phyloP scores from a whole-genome alignment of 2,329 filamentous ascomycete species.

The Neofusicoccum ribis region DNA sequence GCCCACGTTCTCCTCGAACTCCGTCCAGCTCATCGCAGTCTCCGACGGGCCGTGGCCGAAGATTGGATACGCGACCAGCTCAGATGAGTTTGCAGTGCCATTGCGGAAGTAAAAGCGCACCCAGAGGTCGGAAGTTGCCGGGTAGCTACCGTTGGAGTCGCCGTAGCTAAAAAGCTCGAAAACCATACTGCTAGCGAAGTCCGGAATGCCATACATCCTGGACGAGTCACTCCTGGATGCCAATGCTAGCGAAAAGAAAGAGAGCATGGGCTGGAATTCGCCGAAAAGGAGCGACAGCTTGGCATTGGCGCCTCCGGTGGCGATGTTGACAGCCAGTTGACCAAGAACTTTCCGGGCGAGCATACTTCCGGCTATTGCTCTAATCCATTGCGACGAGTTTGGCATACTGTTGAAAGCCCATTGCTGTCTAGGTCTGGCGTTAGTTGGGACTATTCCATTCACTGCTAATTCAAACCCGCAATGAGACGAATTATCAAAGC shows the following conservation, averaged over 20 bases:
- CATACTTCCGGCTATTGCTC: constrained; percentile 40
- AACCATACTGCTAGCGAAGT: constrained; percentile 50
- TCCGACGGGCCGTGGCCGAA: constrained; percentile 49
- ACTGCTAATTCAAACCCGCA: too few species aligned
- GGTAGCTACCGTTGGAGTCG: constrained; percentile 34
- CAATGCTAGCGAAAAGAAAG: constrained; percentile 50
- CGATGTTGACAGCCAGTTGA: constrained; percentile 34
- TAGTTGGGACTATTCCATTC: background rate
- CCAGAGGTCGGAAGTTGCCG: constrained; percentile 47
- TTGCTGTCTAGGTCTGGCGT: constrained; percentile 37
- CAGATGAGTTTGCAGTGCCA: constrained; percentile 44
- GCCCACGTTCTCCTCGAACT: constrained; percentile 50
- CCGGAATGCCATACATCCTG: constrained; percentile 45
- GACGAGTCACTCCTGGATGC: background rate
- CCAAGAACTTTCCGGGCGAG: constrained; percentile 35
- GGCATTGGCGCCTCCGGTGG: constrained; percentile 27
- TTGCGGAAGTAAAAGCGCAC: constrained; percentile 61
- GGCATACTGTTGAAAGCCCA: constrained; percentile 42
- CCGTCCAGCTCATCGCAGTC: constrained; percentile 50
- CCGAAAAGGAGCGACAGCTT: constrained; percentile 48
- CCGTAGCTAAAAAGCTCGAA: constrained; percentile 53
- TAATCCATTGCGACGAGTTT: constrained; percentile 33
- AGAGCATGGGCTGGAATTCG: constrained; percentile 50
- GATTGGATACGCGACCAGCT: constrained; percentile 48
- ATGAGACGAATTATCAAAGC: too few species aligned